Percentiles rank a stretch among this genome's conserved stretches.
These are phyloP conservation scores for Xylaria polymorpha DNA, from an alignment of 2,329 filamentous ascomycete species.

Conservation along the genomic window DNA sequence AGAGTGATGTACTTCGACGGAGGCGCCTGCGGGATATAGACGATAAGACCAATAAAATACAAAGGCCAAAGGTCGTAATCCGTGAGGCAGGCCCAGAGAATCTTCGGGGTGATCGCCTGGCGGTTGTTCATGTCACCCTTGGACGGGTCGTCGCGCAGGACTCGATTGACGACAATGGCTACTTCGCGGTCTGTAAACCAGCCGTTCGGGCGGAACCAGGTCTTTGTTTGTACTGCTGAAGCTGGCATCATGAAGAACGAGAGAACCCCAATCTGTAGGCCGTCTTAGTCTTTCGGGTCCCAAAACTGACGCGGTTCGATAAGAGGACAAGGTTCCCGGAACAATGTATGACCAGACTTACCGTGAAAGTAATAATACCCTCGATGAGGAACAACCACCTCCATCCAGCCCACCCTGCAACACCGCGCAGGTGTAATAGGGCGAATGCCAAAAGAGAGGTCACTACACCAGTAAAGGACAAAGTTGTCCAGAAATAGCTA, in stretches of 20 bases:
- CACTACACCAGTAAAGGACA: slow-evolving; percentile 50
- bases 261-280: slow-evolving; percentile 56
- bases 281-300: not conserved
- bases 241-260: slow-evolving; percentile 66
- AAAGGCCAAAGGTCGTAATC: slow-evolving; percentile 69
- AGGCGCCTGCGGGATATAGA: slow-evolving; percentile 61
- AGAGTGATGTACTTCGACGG: slow-evolving; percentile 64
- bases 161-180: slow-evolving; percentile 68
- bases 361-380: slow-evolving; percentile 61
- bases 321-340: not conserved
- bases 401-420: slow-evolving; percentile 55
- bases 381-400: slow-evolving; percentile 68
- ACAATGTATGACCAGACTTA: slow-evolving; percentile 25
- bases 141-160: slow-evolving; percentile 66
- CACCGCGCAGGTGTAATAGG: slow-evolving; percentile 53
- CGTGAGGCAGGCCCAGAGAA: slow-evolving; percentile 61
- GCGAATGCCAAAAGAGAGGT: slow-evolving; percentile 54
- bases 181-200: slow-evolving; percentile 70
- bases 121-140: slow-evolving; percentile 70
- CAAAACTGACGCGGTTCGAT: too few species aligned
- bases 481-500: slow-evolving; percentile 54
- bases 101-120: slow-evolving; percentile 60
- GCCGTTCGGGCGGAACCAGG: slow-evolving; percentile 61
- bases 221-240: slow-evolving; percentile 60
- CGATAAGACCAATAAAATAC: slow-evolving; percentile 61